Evolutionary conservation across 257 asterid genomes (phyloP).

Genomic region (Penstemon newberryi): DNA sequence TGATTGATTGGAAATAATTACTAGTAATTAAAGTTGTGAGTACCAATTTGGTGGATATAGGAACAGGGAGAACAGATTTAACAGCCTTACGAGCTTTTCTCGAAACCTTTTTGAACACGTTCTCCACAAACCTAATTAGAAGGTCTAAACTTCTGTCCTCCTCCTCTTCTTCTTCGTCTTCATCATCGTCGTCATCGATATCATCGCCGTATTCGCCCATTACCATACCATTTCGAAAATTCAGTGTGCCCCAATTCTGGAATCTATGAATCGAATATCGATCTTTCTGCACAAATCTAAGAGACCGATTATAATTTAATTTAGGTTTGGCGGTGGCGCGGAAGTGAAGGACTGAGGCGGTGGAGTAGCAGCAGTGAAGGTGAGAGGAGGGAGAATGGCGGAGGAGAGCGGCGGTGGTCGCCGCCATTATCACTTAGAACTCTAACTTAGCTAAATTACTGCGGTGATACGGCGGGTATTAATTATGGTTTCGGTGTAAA

Average conservation of each 20-base stretch:
- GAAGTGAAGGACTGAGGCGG: slow-evolving; percentile 23
- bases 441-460: not conserved
- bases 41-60: slow-evolving; percentile 80
- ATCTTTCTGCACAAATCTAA: slow-evolving; percentile 38
- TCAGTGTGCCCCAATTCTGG: slow-evolving; percentile 44
- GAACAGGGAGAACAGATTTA: slow-evolving; percentile 79
- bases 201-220: slow-evolving; percentile 54
- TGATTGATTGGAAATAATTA: not conserved
- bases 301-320: slow-evolving; percentile 1
- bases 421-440: slow-evolving; percentile 44
- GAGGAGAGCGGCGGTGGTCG: slow-evolving; percentile 37
- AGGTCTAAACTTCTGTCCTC: slow-evolving; percentile 92
- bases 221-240: slow-evolving; percentile 42
- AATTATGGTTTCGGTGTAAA: not conserved
- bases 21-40: not conserved
- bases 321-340: slow-evolving; percentile 24
- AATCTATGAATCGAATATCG: slow-evolving; percentile 33
- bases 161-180: slow-evolving; percentile 70
- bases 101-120: slow-evolving; percentile 77
- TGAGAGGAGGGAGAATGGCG: slow-evolving; percentile 18
- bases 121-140: slow-evolving; percentile 76
- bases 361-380: not conserved
- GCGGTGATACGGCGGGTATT: slow-evolving; percentile 19
- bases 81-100: slow-evolving; percentile 84
- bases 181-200: slow-evolving; percentile 62